Base-by-base conservation (phyloP, 139 green algal genomes). In the Eudorina sp. region DNA sequence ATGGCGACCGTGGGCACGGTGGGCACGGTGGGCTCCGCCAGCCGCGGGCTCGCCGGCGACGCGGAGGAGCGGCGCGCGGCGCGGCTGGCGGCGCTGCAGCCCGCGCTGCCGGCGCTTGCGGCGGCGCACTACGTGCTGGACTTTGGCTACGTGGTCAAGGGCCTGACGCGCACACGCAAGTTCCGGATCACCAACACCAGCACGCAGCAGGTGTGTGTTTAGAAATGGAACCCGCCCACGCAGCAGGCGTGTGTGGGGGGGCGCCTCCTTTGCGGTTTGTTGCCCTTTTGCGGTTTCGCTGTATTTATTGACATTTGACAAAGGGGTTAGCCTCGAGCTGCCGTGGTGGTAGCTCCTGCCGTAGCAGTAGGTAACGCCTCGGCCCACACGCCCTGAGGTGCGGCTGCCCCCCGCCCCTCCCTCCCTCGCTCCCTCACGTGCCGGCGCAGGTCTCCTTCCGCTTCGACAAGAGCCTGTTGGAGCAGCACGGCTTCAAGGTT, bases 71-170 rank as follows among this genome's bases (percentile, higher is more conserved):
- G 55, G 55, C 64, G 76, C 29, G 77, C 31, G 25, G 18, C 46
- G 14, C 45, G 41, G 16, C 55, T 68, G 9, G 43, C 62, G n/a
- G 11, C 8, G 16, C 13, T 62, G 23, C 76, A 89, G 79, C 79
- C 91, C 14, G 40, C 55, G 38, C 34, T 92, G 64, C 86, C 84
- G 38, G 43, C 82, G 1, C 83, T 94, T 27, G 83, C 89, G 18
- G 83, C 84, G 75, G 88, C 92, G 23, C 88, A 94, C 62, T 98
- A 97, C 72, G 29, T 96, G 53, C 70, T 96, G 64, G 96, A 98
- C 93, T 97, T 97, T 94, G 96, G 96, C 21, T 90, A 91, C 87
- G 92, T 97, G 8, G 90, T 92, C 72, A 97, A 96, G 91, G 96
- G 95, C 55, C 93, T 92, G 16, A 85, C 72, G 11, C 64, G 51